Evolutionary conservation across 139 green algal genomes (phyloP).

Genomic region (Ettlia oleoabundans): DNA sequence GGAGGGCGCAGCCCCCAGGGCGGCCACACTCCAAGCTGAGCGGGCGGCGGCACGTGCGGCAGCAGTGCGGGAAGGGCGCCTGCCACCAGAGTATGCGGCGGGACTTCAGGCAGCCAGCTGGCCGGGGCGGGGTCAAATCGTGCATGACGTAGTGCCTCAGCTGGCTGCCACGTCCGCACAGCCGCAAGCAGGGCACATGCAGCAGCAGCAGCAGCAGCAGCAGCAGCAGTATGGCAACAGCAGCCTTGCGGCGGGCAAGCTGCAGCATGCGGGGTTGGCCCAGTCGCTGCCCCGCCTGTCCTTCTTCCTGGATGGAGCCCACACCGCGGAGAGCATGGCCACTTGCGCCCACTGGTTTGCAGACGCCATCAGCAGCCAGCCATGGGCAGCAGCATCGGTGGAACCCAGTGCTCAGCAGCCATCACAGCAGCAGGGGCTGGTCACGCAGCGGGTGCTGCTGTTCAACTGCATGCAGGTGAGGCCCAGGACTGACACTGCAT

Average conservation of each 20-base stretch:
- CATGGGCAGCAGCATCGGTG: background rate
- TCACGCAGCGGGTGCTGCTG: conserved; percentile 74
- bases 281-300: conserved; percentile 60
- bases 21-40: conserved; percentile 2
- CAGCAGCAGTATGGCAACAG: background rate
- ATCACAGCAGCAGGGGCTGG: background rate
- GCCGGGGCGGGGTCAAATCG: conserved; percentile 75
- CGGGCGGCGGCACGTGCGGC: conserved; percentile 23
- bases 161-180: background rate
- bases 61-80: conserved; percentile 6
- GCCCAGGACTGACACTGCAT: background rate
- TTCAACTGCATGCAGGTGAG: conserved; percentile 93
- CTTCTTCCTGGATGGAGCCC: conserved; percentile 95
- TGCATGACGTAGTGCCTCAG: conserved; percentile 26
- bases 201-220: background rate
- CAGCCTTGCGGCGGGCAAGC: background rate
- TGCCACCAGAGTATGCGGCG: conserved; percentile 66
- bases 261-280: background rate
- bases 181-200: background rate
- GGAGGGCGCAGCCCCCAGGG: conserved; percentile 48
- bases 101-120: conserved; percentile 70
- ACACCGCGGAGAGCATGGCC: conserved; percentile 94
- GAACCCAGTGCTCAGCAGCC: background rate
- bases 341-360: conserved; percentile 93
- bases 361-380: background rate